Conservation (phyloP, 2,329 filamentous ascomycete genomes). For the Scytalidium sp. region DNA sequence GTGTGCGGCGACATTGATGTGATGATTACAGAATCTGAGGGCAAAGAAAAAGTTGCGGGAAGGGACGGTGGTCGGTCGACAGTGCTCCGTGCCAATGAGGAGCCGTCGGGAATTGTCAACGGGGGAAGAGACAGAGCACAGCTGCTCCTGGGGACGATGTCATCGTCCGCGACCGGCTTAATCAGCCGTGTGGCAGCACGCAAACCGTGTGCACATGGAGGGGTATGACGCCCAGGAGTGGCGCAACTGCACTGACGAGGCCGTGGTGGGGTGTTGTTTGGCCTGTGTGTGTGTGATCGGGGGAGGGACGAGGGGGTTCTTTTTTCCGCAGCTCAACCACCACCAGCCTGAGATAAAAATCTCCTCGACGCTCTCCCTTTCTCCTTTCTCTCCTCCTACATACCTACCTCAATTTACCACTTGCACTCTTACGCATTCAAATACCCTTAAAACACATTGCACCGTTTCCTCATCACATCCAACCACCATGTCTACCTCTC, state of each 20-base stretch:
- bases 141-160: not conserved
- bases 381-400: not conserved
- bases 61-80: too few relatives aligned
- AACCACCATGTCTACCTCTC: slow-evolving; percentile 72
- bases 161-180: not conserved
- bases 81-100: slow-evolving; percentile 14
- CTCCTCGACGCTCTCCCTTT: not conserved
- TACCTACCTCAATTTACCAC: not conserved
- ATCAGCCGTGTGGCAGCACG: not conserved
- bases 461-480: slow-evolving; percentile 67
- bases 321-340: too few relatives aligned
- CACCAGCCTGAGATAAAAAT: too few relatives aligned
- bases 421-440: slow-evolving; percentile 81
- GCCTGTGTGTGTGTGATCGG: too few relatives aligned
- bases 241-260: too few relatives aligned
- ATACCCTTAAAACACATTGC: slow-evolving; percentile 95
- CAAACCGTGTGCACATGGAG: not conserved
- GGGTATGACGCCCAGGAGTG: not conserved
- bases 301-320: too few relatives aligned
- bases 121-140: too few relatives aligned
- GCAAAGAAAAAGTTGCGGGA: too few relatives aligned
- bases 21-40: too few relatives aligned
- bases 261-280: too few relatives aligned
- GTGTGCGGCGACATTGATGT: too few relatives aligned
- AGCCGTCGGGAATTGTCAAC: too few relatives aligned